Evolutionary conservation across 2,329 filamentous ascomycete species (phyloP), one percentile per base, ranked within the genome.

Genomic region (Neodidymelliopsis sp.): DNA sequence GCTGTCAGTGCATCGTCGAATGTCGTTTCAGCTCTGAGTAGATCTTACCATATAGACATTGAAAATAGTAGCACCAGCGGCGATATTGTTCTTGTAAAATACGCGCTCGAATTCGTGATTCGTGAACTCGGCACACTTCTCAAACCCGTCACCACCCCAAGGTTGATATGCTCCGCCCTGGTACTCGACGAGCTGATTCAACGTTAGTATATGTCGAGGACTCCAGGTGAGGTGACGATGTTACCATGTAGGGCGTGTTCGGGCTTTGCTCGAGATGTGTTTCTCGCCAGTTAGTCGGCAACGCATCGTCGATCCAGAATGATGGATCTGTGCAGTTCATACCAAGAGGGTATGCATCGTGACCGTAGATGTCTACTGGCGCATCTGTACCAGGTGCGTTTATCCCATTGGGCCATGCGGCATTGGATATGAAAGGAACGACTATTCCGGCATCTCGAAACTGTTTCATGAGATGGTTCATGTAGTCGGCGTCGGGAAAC

Each of bases 21-120:
- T 10, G 6, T 2, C 12, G n/a, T 28, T 7, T 10, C 27, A 4
- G n/a, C 27, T 12, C 16, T 25, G 2, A 11, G 8, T 13, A 35
- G 6, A 16, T 15, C 54, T 4, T 47, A 63, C 59, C 89, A 91
- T 91, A 66, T 90, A 91, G 1, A 89, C 67, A 56, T 85, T 91
- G 50, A 89, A 78, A 10, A 91, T 82, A 0, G 81, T 83, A 1
- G 84, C 79, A 0, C 84, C 85, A 10, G 84, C 81, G 16, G 83
- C 82, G 25, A 84, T 81, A 52, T 84, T 80, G 59, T 90, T 89
- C 77, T 91, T 92, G 69, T 90, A 88, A 62, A 90, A 89, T 0
- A 92, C 84, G 15, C 88, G 77, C 51, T 87, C 84, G 52, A 90
- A 90, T 57, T 91, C 86, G 13, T 85, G 76, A 52, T 89, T 88